Base-by-base conservation (phyloP, 805 yeast species). In the Priceomyces fermenticarens region DNA sequence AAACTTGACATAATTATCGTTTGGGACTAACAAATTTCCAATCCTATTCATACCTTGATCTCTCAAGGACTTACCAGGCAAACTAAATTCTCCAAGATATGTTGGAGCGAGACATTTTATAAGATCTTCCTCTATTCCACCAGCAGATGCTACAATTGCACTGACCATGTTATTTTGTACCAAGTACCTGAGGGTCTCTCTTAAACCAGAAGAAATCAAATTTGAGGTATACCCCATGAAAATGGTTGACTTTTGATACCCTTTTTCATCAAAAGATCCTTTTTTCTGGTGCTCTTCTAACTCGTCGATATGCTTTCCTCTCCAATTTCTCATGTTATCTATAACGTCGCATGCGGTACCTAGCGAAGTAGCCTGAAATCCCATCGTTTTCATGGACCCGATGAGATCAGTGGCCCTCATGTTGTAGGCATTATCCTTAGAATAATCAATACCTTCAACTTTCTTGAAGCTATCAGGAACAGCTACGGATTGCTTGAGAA, bases 31-130 rank as follows among this genome's bases (percentile, higher is more conserved):
- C 63, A 93, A 74, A 63, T 93, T 95, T 48, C 99, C 99, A 55
- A 95, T 93, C 67, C 99, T 83, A 72, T 93, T 93, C 85, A 93
- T 82, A 48, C 99, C 99, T 63, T 89, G 83, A 38, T 88, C 96
- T 64, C 99, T 81, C 48, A 93, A 76, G 36, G 75, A 72, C 42
- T 81, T 72, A 45, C 99, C 99, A 11, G 82, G 80, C 51, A 91
- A 72, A 33, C 84, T 62, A 63, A 89, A 93, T 38, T 89, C 97
- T 39, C 99, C 97, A 74, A 95, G 72, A 57, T 82, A 90, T 6
- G 99, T 93, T 41, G 97, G 97, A 2, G 98, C 99, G 42, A 93
- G 73, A 60, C 96, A 89, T 65, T 93, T 93, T 73, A 93, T 93
- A 37, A 93, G 69, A 67, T 93, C 99, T 70, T 93, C 99, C 63